Evolutionary conservation across 1,139 yeast genomes (phyloP), one percentile per base, ranked within the genome.

Genomic region (Hyphopichia khmerensis): DNA sequence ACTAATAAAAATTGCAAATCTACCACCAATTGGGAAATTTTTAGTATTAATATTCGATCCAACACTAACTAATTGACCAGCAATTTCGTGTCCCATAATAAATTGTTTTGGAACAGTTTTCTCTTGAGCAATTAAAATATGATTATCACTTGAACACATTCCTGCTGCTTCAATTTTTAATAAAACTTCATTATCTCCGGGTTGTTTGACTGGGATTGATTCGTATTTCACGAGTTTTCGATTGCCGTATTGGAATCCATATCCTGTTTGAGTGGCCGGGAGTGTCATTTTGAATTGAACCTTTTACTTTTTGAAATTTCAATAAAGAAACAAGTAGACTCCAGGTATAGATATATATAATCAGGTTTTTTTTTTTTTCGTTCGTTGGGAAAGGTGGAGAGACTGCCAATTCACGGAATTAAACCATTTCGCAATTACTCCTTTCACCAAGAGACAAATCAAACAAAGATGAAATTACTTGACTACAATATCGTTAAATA

Each of bases 31-130:
- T 33, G 56, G 52, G 51, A 62, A 74, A 14, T 57, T 55, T 21
- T 57, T 53, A 32, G 58, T 49, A 30, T 51, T 52, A 5, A 58
- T 63, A 33, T 68, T 50, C 1, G 53, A 46, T 4, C 84, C 83
- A 2, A 67, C 67, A 18, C 62, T 60, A 23, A 64, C 70, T 24
- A 79, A 59, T 42, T 60, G 62, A 1, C 84, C 84, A 10, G 82
- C 79, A 33, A 79, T 72, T 55, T 79, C 84, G 56, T 79, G 84
- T 19, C 84, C 84, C 75, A 79, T 72, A 18, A 77, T 67, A 50
- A 72, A 75, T 37, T 61, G 59, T 16, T 58, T 50, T 41, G 68
- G 56, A 34, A 49, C 39, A 29, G 40, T 36, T n/a, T 42, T 29
- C 26, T 57, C 55, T 41, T 59, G 49, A 11, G 68, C 71, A 26